Percentiles rank a stretch among this genome's conserved stretches.
These are phyloP conservation scores for Chaetomiaceae sp. DNA, from an alignment of 2,329 filamentous ascomycete species.

Conservation along the genomic window DNA sequence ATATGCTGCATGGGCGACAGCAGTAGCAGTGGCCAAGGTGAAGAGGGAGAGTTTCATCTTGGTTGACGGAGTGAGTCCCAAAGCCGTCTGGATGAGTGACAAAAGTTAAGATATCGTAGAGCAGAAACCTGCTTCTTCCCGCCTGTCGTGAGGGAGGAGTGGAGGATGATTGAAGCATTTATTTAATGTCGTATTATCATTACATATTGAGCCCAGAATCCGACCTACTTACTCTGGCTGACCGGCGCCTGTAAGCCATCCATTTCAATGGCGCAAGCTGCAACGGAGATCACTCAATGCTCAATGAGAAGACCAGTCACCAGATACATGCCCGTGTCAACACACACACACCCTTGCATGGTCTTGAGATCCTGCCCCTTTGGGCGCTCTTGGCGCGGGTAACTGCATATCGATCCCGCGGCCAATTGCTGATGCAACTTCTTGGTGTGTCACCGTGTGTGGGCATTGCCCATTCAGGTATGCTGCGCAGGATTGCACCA, in stretches of 20 bases:
- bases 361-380: neutral
- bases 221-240: too few relatives aligned
- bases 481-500: slow-evolving; percentile 15
- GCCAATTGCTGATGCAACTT: neutral
- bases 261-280: slow-evolving; percentile 21
- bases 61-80: neutral
- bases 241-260: too few relatives aligned
- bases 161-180: neutral
- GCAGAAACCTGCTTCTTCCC: neutral
- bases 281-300: slow-evolving; percentile 14
- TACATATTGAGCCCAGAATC: too few relatives aligned
- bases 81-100: neutral
- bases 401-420: slow-evolving; percentile 1
- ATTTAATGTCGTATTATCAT: too few relatives aligned
- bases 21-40: slow-evolving; percentile 4
- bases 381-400: slow-evolving; percentile 12
- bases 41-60: slow-evolving; percentile 17
- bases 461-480: neutral
- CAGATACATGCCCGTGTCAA: neutral
- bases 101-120: neutral
- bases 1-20: slow-evolving; percentile 19
- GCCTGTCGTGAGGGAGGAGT: neutral
- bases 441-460: too few relatives aligned
- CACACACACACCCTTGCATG: neutral
- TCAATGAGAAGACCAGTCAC: neutral